phyloP scores from a whole-genome alignment of 2,329 filamentous ascomycete genomes.

The Tolypocladium amazonense region DNA sequence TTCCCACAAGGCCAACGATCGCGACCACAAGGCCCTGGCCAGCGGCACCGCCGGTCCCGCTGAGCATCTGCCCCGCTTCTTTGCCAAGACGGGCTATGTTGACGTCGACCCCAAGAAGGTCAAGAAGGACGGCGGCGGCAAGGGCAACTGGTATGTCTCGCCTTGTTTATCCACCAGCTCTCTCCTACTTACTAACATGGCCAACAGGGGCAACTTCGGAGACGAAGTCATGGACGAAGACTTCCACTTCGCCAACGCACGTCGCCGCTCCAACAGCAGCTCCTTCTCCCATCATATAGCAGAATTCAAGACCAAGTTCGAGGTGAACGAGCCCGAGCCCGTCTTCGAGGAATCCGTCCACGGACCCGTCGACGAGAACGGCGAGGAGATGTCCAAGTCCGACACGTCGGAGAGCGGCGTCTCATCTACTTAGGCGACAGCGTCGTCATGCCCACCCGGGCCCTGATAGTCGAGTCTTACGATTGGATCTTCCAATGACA shows the following conservation, averaged over 20 bases:
- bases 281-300: slow-evolving; percentile 57
- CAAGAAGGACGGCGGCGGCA: slow-evolving; percentile 93
- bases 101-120: slow-evolving; percentile 82
- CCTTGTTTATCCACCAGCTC: not conserved
- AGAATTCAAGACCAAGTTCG: slow-evolving; percentile 95
- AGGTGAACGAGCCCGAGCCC: slow-evolving; percentile 77
- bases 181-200: not conserved
- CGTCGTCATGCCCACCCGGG: slow-evolving; percentile 17
- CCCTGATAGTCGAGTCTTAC: slow-evolving; percentile 10
- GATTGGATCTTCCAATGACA: not conserved
- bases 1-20: slow-evolving; percentile 91
- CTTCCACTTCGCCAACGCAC: slow-evolving; percentile 75
- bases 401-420: slow-evolving; percentile 49
- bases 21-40: slow-evolving; percentile 71
- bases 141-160: slow-evolving; percentile 75
- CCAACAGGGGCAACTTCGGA: slow-evolving; percentile 64
- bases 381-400: slow-evolving; percentile 43
- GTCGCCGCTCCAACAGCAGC: slow-evolving; percentile 88
- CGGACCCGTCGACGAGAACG: slow-evolving; percentile 48
- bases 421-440: slow-evolving; percentile 42
- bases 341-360: slow-evolving; percentile 85
- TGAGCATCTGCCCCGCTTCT: slow-evolving; percentile 80
- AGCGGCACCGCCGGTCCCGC: slow-evolving; percentile 60
- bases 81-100: slow-evolving; percentile 74
- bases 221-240: slow-evolving; percentile 76